Evolutionary conservation across 2,329 filamentous ascomycete genomes (phyloP).

Genomic region (Alternaria novae-zelandiae): DNA sequence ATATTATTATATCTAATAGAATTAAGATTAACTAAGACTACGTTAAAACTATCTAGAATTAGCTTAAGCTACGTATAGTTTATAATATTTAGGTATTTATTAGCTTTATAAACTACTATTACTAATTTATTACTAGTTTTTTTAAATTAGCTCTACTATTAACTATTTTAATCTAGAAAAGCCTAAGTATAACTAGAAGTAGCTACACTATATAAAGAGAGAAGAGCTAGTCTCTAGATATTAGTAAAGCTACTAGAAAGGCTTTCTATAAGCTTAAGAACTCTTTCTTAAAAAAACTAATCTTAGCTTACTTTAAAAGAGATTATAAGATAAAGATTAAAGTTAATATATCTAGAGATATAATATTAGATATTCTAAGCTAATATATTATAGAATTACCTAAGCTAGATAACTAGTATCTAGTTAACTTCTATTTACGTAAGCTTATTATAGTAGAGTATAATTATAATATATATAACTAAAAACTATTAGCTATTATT

Average conservation of each 20-base stretch:
- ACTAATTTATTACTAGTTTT: background rate
- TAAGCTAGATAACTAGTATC: background rate
- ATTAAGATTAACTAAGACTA: background rate
- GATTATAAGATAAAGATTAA: background rate
- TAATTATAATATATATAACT: background rate
- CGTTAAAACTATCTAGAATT: background rate
- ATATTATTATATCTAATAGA: background rate
- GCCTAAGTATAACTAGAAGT: background rate
- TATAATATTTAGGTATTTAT: background rate
- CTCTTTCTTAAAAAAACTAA: background rate
- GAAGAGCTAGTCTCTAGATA: background rate
- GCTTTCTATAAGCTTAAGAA: background rate
- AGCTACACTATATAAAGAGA: background rate
- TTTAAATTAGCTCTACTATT: background rate
- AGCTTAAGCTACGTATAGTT: fast-evolving
- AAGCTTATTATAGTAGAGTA: background rate
- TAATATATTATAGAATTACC: background rate
- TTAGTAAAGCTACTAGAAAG: background rate
- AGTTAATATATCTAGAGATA: background rate
- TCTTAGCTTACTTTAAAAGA: background rate
- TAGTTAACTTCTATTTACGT: background rate
- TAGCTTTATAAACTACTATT: background rate
- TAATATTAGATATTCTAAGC: background rate
- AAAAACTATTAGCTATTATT: background rate
- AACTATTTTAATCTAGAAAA: background rate